Evolutionary conservation across 1,284 basidiomycete genomes (phyloP).

Genomic region (Leccinum fuscescens): DNA sequence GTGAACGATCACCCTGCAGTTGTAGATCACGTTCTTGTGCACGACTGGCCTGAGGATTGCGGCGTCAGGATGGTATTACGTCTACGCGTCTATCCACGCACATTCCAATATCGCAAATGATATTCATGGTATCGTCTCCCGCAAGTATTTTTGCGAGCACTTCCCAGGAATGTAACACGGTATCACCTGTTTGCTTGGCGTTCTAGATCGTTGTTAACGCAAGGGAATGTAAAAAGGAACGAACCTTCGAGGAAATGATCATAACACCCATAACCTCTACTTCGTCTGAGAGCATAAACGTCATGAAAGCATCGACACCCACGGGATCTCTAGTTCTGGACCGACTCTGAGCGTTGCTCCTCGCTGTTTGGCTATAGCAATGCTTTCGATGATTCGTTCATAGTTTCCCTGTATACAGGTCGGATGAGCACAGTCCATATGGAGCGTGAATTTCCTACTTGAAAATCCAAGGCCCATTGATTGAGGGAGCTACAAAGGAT

Average conservation of each 20-base stretch:
- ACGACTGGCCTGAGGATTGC: constrained; percentile 73
- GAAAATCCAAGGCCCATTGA: constrained; percentile 95
- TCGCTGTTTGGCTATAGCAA: constrained; percentile 80
- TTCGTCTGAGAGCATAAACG: neutral
- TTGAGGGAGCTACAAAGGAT: constrained; percentile 73
- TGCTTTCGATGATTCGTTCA: constrained; percentile 88
- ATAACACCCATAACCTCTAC: constrained; percentile 89
- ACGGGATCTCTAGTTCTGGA: constrained; percentile 98
- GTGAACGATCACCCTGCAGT: constrained; percentile 89
- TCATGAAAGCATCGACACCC: constrained; percentile 29
- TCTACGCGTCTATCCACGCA: constrained; percentile 38
- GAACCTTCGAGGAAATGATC: constrained; percentile 90
- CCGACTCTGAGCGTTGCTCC: constrained; percentile 96
- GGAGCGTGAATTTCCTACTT: constrained; percentile 43
- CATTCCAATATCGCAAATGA: constrained; percentile 95
- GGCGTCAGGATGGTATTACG: constrained; percentile 1
- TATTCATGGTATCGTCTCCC: constrained; percentile 73
- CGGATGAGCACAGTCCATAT: neutral
- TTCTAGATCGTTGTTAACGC: neutral
- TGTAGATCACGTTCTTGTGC: constrained; percentile 98
- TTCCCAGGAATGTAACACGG: constrained; percentile 95
- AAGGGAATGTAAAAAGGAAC: neutral
- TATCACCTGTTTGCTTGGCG: constrained; percentile 68
- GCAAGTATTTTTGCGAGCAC: constrained; percentile 83
- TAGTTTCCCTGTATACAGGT: constrained; percentile 73